These are phyloP conservation scores for Pleurotus sapidus DNA, from an alignment of 768 basidiomycete genomes.

Conservation along the genomic window DNA sequence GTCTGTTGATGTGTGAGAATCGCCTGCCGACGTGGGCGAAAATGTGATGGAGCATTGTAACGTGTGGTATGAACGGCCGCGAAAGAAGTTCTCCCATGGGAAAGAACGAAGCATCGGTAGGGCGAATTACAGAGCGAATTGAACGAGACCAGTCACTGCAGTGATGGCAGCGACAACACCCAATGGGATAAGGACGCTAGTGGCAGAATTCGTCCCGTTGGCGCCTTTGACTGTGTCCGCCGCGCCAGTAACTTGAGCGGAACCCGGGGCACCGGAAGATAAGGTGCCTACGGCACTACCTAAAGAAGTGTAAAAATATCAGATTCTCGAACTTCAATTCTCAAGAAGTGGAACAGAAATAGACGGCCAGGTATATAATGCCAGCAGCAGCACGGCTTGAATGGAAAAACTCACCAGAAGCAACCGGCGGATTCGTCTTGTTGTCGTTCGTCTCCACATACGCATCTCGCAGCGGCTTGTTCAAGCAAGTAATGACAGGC, in stretches of 20 bases:
- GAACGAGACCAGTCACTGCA: background rate
- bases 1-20: no score
- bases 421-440: constrained; percentile 49
- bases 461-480: constrained; percentile 52
- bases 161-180: background rate
- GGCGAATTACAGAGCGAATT: background rate
- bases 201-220: background rate
- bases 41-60: background rate
- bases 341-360: background rate
- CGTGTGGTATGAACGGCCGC: background rate
- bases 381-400: background rate
- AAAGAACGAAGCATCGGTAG: background rate
- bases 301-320: constrained; percentile 43
- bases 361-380: background rate
- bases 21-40: no score
- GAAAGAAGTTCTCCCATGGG: background rate
- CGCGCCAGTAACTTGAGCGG: constrained; percentile 23
- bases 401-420: constrained; percentile 12
- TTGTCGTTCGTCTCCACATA: constrained; percentile 85
- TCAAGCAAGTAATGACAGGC: constrained; percentile 68
- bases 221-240: constrained; percentile 1
- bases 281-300: constrained; percentile 19
- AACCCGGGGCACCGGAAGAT: constrained; percentile 29
- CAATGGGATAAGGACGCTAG: background rate
- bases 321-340: constrained; percentile 29